A percentile compares a stretch with the other conserved stretches of the same genome.
These are phyloP conservation scores for Kluyveromyces siamensis DNA, from an alignment of 805 yeast species.

Conservation along the genomic window DNA sequence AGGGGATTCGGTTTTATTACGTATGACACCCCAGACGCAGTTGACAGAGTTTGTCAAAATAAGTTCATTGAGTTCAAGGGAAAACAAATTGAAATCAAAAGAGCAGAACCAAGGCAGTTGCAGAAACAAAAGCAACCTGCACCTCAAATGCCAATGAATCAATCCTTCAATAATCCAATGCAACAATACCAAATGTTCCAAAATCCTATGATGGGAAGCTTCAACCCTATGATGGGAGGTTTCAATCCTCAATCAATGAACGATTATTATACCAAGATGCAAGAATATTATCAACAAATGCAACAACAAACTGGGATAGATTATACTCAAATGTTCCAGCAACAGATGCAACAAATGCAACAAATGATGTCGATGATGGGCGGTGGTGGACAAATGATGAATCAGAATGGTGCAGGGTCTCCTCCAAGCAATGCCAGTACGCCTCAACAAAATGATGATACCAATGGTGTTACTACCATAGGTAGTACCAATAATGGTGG, in stretches of 20 bases:
- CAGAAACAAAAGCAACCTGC: slow-evolving; percentile 37
- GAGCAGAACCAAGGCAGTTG: slow-evolving; percentile 76
- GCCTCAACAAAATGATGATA: slow-evolving; percentile 14
- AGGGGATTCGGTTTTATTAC: slow-evolving; percentile 97
- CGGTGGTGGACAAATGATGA: not conserved
- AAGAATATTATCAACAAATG: slow-evolving; percentile 35
- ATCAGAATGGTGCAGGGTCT: slow-evolving; percentile 7
- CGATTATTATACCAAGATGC: slow-evolving; percentile 56
- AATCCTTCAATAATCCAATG: slow-evolving; percentile 18
- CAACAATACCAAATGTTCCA: slow-evolving; percentile 24
- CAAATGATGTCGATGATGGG: slow-evolving; percentile 25
- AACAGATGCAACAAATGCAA: slow-evolving; percentile 29
- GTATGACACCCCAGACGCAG: slow-evolving; percentile 89
- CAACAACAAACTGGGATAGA: slow-evolving; percentile 30
- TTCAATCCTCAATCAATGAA: slow-evolving; percentile 47
- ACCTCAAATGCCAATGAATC: slow-evolving; percentile 13
- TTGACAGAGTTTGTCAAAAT: slow-evolving; percentile 76
- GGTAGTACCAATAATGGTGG: slow-evolving; percentile 16
- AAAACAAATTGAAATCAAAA: slow-evolving; percentile 71
- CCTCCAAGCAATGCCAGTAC: slow-evolving; percentile 14
- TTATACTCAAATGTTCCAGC: slow-evolving; percentile 27
- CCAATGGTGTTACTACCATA: slow-evolving; percentile 12
- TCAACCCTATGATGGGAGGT: slow-evolving; percentile 12
- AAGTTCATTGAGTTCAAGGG: slow-evolving; percentile 80
- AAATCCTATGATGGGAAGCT: slow-evolving; percentile 29